Evolutionary conservation across 768 basidiomycete genomes (phyloP), one percentile per base, ranked within the genome.

Genomic region (Austroboletus festivus): DNA sequence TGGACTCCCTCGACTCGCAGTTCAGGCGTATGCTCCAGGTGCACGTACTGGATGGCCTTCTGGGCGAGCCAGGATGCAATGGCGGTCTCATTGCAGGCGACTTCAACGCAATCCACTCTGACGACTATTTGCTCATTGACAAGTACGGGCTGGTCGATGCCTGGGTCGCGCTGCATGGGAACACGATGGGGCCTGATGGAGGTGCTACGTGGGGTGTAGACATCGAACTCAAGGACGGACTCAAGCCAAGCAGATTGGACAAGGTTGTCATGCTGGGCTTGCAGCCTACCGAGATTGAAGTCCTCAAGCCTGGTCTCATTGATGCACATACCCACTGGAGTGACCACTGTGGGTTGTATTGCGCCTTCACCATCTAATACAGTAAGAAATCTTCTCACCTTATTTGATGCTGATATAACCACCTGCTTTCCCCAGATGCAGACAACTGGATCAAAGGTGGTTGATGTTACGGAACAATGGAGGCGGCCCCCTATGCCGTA

Each of bases 21-120:
- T n/a, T n/a, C 28, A 12, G 28, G 28, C 7, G 12, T 28, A 28
- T 28, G 28, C 34, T 35, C 8, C 42, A 31, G 42, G 13, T 42
- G 28, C 7, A 42, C 11, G 18, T 30, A 8, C 61, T 73, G 10
- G 67, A 65, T 23, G 31, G 51, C 58, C 20, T 73, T 59, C 68
- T 74, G 46, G 70, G 65, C 58, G 73, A 74, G 66, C 59, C 62
- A 5, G 63, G 71, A 58, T 72, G 72, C 61, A 37, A 62, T 42
- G 67, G 71, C 23, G 71, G 74, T 2, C n/a, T 76, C 44, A 70
- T 76, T 37, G 74, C 71, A 16, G 73, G 74, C n/a, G 73, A 75
- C 65, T 74, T 75, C 68, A 73, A 74, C 56, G 69, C 75, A 26
- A 68, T 73, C 58, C 49, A 48, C 55, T 64, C 68, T 41, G 59